Evolutionary conservation across 768 basidiomycete species (phyloP).

Genomic region (Cubamyces lactineus): DNA sequence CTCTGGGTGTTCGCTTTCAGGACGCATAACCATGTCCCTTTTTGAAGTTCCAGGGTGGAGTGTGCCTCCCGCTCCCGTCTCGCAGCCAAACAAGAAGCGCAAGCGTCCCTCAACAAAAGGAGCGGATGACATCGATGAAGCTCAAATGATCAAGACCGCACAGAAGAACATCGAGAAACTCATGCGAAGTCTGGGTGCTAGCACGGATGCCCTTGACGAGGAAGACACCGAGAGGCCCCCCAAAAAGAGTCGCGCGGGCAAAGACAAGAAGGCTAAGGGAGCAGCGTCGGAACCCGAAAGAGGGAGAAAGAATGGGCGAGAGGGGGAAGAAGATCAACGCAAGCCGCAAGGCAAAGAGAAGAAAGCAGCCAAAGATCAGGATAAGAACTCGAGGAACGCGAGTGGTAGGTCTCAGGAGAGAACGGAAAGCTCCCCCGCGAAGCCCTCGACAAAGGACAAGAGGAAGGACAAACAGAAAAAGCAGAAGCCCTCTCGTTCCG

Average conservation of each 20-base stretch:
- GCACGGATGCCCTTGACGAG: conserved; percentile 14
- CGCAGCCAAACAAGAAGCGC: conserved; percentile 31
- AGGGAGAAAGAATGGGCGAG: conserved; percentile 3
- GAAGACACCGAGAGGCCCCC: conserved; percentile 5
- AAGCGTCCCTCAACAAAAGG: conserved; percentile 30
- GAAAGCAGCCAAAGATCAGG: background rate
- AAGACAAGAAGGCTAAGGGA: conserved; percentile 17
- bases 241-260: conserved; percentile 25
- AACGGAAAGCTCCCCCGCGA: background rate
- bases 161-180: conserved; percentile 40
- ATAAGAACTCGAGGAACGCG: background rate
- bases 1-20: background rate
- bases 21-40: conserved; percentile 32
- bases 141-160: conserved; percentile 30
- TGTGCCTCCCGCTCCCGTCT: conserved; percentile 30
- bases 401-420: background rate
- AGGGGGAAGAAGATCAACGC: conserved; percentile 2
- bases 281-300: conserved; percentile 5
- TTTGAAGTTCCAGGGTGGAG: conserved; percentile 43
- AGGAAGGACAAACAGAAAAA: conserved; percentile 14
- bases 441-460: conserved; percentile 2
- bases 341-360: background rate
- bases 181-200: conserved; percentile 34
- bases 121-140: conserved; percentile 23
- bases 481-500: conserved; percentile 7